Percentiles rank a stretch among this genome's conserved stretches.
Evolutionary conservation across 208 protist genomes (phyloP).

Genomic region (Trypanosoma congolense): DNA sequence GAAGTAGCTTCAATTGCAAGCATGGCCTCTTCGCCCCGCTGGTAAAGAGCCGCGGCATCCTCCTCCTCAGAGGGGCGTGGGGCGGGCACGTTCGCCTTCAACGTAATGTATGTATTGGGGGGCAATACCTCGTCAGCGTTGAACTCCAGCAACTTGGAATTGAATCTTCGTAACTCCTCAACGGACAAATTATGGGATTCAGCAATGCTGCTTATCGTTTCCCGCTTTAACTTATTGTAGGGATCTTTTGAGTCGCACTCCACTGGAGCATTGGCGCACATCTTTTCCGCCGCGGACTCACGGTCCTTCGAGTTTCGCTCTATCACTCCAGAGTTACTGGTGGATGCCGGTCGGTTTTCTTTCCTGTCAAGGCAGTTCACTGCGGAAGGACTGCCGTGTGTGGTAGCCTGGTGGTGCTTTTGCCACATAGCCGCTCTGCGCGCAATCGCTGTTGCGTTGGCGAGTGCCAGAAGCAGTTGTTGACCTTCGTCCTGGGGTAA

Average conservation of each 20-base stretch:
- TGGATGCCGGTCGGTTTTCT: neutral
- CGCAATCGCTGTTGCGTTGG: constrained; percentile 45
- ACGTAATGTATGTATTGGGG: constrained; percentile 52
- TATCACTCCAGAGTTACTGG: neutral
- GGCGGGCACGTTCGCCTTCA: constrained; percentile 8
- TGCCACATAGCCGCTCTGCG: constrained; percentile 25
- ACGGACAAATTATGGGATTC: constrained; percentile 17
- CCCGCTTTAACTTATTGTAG: neutral
- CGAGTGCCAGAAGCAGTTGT: constrained; percentile 37
- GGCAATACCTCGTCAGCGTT: constrained; percentile 26
- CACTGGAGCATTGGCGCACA: no score
- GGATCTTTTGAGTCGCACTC: neutral
- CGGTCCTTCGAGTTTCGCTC: no score
- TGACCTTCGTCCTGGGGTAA: constrained; percentile 25
- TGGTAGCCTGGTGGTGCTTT: neutral
- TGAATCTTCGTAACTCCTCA: constrained; percentile 34
- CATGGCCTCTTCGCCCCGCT: neutral
- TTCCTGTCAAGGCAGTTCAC: neutral
- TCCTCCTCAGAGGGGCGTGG: neutral
- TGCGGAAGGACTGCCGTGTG: neutral
- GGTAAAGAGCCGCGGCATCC: neutral
- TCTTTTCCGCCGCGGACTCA: no score
- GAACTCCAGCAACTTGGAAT: constrained; percentile 40
- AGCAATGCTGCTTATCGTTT: constrained; percentile 33
- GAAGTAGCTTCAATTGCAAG: neutral